Evolutionary conservation across 208 protist species (phyloP).

Genomic region (Acanthamoeba lenticulata): DNA sequence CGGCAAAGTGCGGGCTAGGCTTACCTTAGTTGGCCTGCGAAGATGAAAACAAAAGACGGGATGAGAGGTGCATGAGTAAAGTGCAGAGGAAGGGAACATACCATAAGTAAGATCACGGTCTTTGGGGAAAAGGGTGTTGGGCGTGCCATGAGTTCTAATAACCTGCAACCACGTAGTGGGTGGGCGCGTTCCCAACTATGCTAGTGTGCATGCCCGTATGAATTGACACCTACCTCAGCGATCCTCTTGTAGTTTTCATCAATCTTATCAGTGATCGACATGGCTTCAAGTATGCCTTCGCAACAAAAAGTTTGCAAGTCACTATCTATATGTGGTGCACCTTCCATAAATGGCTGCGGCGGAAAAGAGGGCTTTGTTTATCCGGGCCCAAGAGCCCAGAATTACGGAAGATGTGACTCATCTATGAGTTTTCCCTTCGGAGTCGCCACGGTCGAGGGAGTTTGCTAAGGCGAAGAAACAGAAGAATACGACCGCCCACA

Average conservation of each 20-base stretch:
- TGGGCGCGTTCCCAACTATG: too few species aligned
- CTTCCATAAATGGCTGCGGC: too few species aligned
- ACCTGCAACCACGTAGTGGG: too few species aligned
- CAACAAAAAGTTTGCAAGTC: too few species aligned
- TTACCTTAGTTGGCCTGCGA: background rate
- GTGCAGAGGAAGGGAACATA: background rate
- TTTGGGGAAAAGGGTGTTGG: slow-evolving; percentile 29
- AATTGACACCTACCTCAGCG: too few species aligned
- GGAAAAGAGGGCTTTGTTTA: too few species aligned
- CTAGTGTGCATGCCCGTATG: too few species aligned
- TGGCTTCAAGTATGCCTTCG: too few species aligned
- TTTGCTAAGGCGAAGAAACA: background rate
- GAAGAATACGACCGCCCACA: too few species aligned
- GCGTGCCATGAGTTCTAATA: background rate
- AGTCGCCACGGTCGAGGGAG: background rate
- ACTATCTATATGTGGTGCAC: too few species aligned
- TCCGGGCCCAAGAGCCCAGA: background rate
- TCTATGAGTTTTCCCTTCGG: background rate
- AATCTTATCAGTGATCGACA: background rate
- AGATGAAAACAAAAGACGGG: background rate
- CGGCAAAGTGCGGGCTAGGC: too few species aligned
- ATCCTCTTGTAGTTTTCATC: slow-evolving; percentile 17
- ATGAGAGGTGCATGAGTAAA: background rate
- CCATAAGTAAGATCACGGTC: slow-evolving; percentile 3
- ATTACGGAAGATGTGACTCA: background rate